Conservation (phyloP, 306 rosid genomes). For the Citrullus amarus region DNA sequence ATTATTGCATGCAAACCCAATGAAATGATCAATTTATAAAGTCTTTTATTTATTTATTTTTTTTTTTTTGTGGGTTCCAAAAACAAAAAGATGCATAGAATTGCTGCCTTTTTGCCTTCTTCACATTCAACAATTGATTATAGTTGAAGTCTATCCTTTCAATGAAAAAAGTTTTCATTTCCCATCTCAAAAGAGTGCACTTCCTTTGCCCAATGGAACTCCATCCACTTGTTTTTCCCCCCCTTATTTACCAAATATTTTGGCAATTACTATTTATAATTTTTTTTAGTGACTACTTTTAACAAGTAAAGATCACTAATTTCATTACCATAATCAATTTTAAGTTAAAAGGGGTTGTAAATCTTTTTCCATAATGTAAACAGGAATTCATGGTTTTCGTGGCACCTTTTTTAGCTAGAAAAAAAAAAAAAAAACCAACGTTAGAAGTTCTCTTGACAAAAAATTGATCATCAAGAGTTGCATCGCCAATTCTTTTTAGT, state of each 20-base stretch:
- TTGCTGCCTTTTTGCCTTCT: background rate
- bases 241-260: background rate
- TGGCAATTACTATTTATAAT: background rate
- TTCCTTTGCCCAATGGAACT: background rate
- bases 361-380: too few relatives aligned
- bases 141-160: background rate
- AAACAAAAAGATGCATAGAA: background rate
- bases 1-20: background rate
- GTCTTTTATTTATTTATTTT: background rate
- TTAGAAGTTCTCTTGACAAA: too few relatives aligned
- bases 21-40: background rate
- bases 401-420: too few relatives aligned
- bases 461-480: too few relatives aligned
- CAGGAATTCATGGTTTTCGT: too few relatives aligned
- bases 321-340: too few relatives aligned
- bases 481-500: too few relatives aligned
- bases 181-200: background rate
- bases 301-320: too few relatives aligned
- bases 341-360: too few relatives aligned
- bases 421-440: too few relatives aligned
- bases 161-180: background rate
- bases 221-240: background rate
- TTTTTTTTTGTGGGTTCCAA: background rate
- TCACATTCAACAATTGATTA: background rate
- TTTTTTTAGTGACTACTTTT: too few relatives aligned